Conservation (phyloP, 768 basidiomycete genomes). For the Mycena indigotica region DNA sequence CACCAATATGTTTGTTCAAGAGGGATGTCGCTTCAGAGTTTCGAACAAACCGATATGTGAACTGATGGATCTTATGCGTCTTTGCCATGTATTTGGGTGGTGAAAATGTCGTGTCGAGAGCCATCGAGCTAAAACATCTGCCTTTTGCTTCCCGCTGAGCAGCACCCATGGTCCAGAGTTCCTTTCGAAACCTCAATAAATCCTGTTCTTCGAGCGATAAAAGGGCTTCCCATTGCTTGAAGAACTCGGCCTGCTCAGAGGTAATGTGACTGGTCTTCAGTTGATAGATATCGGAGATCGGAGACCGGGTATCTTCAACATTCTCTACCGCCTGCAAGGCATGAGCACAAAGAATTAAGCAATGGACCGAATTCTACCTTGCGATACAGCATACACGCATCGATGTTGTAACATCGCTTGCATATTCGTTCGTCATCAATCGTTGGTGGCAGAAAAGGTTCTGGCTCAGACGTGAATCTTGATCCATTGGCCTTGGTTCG, state of each 20-base stretch:
- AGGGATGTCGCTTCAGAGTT: constrained; percentile 43
- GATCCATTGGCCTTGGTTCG: constrained; percentile 34
- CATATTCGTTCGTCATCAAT: constrained; percentile 83
- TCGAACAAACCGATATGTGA: constrained; percentile 73
- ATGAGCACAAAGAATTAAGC: constrained; percentile 2
- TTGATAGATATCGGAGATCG: constrained; percentile 68
- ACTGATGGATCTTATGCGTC: constrained; percentile 67
- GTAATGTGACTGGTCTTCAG: constrained; percentile 84
- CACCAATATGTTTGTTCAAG: constrained; percentile 75
- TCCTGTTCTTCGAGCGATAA: constrained; percentile 88
- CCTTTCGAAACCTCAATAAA: constrained; percentile 78
- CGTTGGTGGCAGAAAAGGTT: constrained; percentile 80
- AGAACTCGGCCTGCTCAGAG: constrained; percentile 68
- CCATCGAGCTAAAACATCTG: constrained; percentile 83
- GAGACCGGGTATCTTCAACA: constrained; percentile 52
- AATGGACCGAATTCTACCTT: constrained; percentile 48
- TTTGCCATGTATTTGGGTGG: constrained; percentile 28
- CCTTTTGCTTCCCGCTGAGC: constrained; percentile 78
- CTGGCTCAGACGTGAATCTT: constrained; percentile 21
- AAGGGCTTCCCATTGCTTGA: constrained; percentile 87
- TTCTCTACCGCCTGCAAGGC: constrained; percentile 65
- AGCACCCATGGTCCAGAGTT: constrained; percentile 91
- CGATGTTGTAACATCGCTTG: constrained; percentile 77
- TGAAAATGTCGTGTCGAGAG: constrained; percentile 51
- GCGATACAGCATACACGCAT: constrained; percentile 93